Evolutionary conservation across 106 monocot species (phyloP).

Genomic region (Dioscorea zingiberensis): DNA sequence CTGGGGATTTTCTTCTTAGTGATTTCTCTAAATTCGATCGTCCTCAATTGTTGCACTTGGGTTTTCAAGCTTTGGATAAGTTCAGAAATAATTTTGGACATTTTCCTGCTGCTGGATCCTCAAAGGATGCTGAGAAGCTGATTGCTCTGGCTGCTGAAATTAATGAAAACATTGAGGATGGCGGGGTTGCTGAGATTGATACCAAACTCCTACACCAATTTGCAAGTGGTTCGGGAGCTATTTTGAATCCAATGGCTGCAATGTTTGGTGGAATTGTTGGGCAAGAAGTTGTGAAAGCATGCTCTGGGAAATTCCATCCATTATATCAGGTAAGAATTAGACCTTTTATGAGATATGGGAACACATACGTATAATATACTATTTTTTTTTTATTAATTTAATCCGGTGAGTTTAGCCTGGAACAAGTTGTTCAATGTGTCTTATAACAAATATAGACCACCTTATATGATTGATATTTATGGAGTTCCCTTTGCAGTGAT

Average conservation of each 20-base stretch:
- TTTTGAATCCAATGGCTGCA: conserved; percentile 81
- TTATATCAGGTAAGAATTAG: conserved; percentile 47
- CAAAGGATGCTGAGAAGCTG: conserved; percentile 45
- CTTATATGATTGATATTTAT: too few relatives aligned
- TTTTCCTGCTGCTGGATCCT: conserved; percentile 56
- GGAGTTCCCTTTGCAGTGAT: too few relatives aligned
- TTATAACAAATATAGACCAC: too few relatives aligned
- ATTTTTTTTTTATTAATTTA: too few relatives aligned
- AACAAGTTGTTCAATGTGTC: neutral
- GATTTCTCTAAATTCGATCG: conserved; percentile 61
- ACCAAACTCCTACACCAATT: conserved; percentile 51
- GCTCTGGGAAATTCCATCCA: conserved; percentile 75
- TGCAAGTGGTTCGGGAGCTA: conserved; percentile 49
- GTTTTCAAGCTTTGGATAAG: conserved; percentile 62
- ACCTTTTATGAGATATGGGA: neutral
- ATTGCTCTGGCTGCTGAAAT: conserved; percentile 28
- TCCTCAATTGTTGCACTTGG: conserved; percentile 47
- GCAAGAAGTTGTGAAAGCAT: conserved; percentile 71
- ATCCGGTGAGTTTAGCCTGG: too few relatives aligned
- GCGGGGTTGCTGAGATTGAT: conserved; percentile 37
- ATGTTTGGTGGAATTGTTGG: conserved; percentile 77
- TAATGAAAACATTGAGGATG: conserved; percentile 33
- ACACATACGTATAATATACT: too few relatives aligned
- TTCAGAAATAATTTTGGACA: conserved; percentile 39
- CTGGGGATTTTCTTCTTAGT: conserved; percentile 62